phyloP scores from a whole-genome alignment of 2,329 filamentous ascomycete genomes.

The Ascochyta rabiei region DNA sequence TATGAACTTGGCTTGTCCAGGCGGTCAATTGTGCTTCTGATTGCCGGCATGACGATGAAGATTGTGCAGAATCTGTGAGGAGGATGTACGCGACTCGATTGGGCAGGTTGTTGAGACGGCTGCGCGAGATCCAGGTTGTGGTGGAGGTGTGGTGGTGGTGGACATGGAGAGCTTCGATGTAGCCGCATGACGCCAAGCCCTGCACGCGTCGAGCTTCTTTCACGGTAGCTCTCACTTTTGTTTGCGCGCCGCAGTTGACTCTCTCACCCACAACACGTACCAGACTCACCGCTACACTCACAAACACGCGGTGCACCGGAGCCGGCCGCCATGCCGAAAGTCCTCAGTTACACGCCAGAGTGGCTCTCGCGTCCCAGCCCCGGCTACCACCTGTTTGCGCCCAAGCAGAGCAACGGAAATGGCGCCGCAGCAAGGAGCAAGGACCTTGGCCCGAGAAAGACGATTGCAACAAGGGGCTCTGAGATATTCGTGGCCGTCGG shows the following conservation, averaged over 20 bases:
- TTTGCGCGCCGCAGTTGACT: slow-evolving; percentile 8
- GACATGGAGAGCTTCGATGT: slow-evolving; percentile 19
- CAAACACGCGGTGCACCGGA: neutral
- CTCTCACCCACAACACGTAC: slow-evolving; percentile 4
- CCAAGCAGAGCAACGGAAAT: slow-evolving; percentile 49
- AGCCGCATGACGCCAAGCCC: slow-evolving; percentile 21
- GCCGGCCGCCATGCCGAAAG: slow-evolving; percentile 73
- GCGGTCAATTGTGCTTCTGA: slow-evolving; percentile 83
- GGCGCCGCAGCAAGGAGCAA: slow-evolving; percentile 32
- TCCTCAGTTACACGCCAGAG: slow-evolving; percentile 81
- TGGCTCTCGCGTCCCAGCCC: slow-evolving; percentile 83
- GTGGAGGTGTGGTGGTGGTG: slow-evolving; percentile 4
- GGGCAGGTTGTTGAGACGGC: neutral
- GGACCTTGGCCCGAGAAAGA: slow-evolving; percentile 56
- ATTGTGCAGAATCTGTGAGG: neutral
- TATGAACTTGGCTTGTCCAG: slow-evolving; percentile 96
- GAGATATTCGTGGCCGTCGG: slow-evolving; percentile 90
- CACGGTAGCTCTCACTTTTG: slow-evolving; percentile 6
- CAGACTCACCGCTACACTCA: neutral
- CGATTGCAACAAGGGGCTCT: slow-evolving; percentile 79
- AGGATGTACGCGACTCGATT: slow-evolving; percentile 3
- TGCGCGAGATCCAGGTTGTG: neutral
- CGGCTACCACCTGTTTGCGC: slow-evolving; percentile 77
- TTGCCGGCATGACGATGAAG: slow-evolving; percentile 31
- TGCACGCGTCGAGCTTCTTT: slow-evolving; percentile 23